A percentile compares a stretch with the other conserved stretches of the same genome.
These are phyloP conservation scores for Microdochium bolleyi DNA, from an alignment of 2,329 filamentous ascomycete genomes.

Conservation along the genomic window DNA sequence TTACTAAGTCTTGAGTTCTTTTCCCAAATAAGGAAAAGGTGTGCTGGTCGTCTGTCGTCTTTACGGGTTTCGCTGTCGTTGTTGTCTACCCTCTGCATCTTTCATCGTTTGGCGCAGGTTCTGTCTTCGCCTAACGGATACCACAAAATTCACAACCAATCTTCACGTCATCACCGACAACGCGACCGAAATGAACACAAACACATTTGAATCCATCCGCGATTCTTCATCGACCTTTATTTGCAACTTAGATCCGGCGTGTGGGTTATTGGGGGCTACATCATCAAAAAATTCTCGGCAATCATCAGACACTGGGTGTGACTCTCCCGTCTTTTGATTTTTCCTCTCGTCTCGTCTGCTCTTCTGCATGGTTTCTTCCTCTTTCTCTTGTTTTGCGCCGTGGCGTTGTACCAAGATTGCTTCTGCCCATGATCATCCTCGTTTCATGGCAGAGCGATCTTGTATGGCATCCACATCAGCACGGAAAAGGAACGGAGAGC, in stretches of 20 bases:
- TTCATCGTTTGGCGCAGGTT: neutral
- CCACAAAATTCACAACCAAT: neutral
- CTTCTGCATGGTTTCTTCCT: neutral
- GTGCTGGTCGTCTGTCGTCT: neutral
- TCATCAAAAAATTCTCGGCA: neutral
- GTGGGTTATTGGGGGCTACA: neutral
- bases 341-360: neutral
- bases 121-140: neutral
- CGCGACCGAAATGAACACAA: neutral
- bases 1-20: constrained; percentile 58
- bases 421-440: neutral
- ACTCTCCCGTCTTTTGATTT: neutral
- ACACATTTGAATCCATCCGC: neutral
- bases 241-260: constrained; percentile 1
- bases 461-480: neutral
- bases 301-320: neutral
- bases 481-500: neutral
- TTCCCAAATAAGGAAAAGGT: neutral
- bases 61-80: constrained; percentile 1
- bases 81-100: constrained; percentile 1
- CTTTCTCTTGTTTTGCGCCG: neutral
- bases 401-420: neutral
- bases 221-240: neutral
- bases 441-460: neutral
- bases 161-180: neutral